Base-by-base conservation (phyloP, 176 grass and related monocot genomes). In the Elymus sibiricus region DNA sequence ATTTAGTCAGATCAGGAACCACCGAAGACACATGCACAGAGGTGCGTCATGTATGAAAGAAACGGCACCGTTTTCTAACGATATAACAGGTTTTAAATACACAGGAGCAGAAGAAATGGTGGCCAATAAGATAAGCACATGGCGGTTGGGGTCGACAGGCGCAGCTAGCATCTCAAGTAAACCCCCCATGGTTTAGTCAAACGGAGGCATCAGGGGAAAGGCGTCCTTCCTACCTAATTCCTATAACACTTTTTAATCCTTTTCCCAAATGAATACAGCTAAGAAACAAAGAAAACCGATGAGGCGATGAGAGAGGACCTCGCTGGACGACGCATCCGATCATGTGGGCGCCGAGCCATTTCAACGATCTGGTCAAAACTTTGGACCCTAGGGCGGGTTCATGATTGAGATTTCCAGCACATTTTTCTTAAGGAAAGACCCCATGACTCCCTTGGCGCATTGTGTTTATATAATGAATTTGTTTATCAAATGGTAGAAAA, bases 361-460 rank as follows among this genome's bases (percentile, higher is more conserved):
- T 93, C 88, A 93, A 93, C 88, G 88, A 90, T 90, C 19, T 83
- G 62, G 88, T 93, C 86, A 88, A 88, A 86, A 40, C 56, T 91
- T 86, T 78, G 86, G 88, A 75, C 82, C 86, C 35, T 58, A 43
- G 40, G 78, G 80, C 67, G 38, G 86, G 70, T 62, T 14, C 82
- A 31, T 62, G 21, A 80, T 51, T 44, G 73, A 47, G 53, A 77
- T 88, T 91, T 85, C 63, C 29, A 11, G n/a, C 70, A 88, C 71
- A 65, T 78, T 85, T 88, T 91, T 88, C 63, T 82, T 84, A 91
- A 91, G 82, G 51, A 85, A 88, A 88, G 62, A 91, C 76, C 89
- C 49, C 75, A 9, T 58, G 38, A 26, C 34, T 67, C 51, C 59
- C 46, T 76, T 42, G 28, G 8, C 26, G 4, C 43, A 5, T 9